Conservation (phyloP, 805 yeast genomes). For the Lipomyces oligophaga region DNA sequence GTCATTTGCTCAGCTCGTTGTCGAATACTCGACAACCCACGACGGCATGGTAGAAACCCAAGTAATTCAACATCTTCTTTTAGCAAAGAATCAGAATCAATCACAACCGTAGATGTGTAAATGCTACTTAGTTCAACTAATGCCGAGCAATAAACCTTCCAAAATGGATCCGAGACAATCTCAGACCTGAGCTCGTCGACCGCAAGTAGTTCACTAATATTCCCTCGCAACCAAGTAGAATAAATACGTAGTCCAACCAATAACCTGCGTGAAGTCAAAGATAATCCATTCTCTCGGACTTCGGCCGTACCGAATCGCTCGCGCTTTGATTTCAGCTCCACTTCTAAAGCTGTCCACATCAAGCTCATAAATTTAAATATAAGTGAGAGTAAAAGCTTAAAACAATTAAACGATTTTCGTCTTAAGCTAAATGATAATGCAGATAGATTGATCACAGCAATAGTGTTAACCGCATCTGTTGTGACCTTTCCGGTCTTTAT, state of each 20-base stretch:
- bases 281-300: slow-evolving; percentile 3
- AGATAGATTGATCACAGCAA: slow-evolving; percentile 17
- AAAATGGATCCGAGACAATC: slow-evolving; percentile 1
- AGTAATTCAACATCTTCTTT: slow-evolving; percentile 25
- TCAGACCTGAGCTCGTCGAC: too few relatives aligned
- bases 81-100: slow-evolving; percentile 19
- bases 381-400: background rate
- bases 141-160: slow-evolving; percentile 14
- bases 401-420: background rate
- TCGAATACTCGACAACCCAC: slow-evolving; percentile 14
- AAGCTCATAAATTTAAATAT: slow-evolving; percentile 15
- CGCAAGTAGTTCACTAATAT: background rate
- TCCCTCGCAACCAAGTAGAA: slow-evolving; percentile 15
- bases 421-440: slow-evolving; percentile 8
- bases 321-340: background rate
- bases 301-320: background rate
- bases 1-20: slow-evolving; percentile 6
- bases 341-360: background rate
- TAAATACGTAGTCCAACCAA: slow-evolving; percentile 15
- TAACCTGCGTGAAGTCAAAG: slow-evolving; percentile 9
- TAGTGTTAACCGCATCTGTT: slow-evolving; percentile 11
- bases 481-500: slow-evolving; percentile 7
- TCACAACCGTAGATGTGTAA: slow-evolving; percentile 6
- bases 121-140: slow-evolving; percentile 5
- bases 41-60: slow-evolving; percentile 17